Evolutionary conservation across 768 basidiomycete species (phyloP), one percentile per base, ranked within the genome.

Genomic region (Termitomyces sp.): DNA sequence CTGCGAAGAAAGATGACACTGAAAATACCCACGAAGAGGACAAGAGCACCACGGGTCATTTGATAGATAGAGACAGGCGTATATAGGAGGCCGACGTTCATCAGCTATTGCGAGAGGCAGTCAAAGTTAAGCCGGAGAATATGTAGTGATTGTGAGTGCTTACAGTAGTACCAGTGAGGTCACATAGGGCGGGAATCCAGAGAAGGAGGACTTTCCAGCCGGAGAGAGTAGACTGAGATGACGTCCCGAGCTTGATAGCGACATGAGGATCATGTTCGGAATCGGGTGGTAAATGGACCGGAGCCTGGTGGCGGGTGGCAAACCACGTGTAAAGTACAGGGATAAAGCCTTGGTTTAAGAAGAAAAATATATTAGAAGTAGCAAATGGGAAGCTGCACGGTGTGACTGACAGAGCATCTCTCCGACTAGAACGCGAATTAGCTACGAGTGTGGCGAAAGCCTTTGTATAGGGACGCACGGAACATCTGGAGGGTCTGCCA

Each of bases 61-160:
- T 97, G 96, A 76, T 92, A 98, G 64, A 98, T 93, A 43, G 91
- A 94, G 54, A 99, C 97, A 30, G 96, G 96, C 1, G 94, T 95
- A 71, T 95, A 93, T 38, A 99, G 81, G 47, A 99, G 80, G 54
- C 97, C 97, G 62, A 96, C 78, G 67, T 97, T 97, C 97, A 98
- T 98, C 62, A 97, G 67, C 81, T 82, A 56, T 43, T 40, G 54
- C 56, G 37, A 43, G 57, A 54, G 17, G 37, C 15, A 47, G 38
- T n/a, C 37, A 52, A 49, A 26, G 28, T 55, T 60, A n/a, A 58
- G 44, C 9, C 40, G 37, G 17, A 40, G 23, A 49, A n/a, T 26
- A 58, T 23, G n/a, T 26, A 33, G 23, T 23, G 38, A 53, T 42
- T 52, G 59, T 54, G 61, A 60, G 55, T 43, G 52, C 89, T 70